These are phyloP conservation scores for Stentor roeselii DNA, from an alignment of 73 alveolate species.

Conservation along the genomic window DNA sequence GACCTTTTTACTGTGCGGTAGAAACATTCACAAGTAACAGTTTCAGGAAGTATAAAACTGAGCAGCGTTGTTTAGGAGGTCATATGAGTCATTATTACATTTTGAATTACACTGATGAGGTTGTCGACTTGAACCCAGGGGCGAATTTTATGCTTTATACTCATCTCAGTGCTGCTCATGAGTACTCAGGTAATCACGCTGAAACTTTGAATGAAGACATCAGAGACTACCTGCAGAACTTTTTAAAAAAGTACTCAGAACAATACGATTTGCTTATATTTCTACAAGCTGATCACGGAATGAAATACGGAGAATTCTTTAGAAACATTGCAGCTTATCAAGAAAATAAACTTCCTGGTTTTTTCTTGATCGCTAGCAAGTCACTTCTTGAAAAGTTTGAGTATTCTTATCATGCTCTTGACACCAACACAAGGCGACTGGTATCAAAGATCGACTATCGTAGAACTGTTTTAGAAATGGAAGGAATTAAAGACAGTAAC, in stretches of 20 bases:
- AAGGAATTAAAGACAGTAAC: neutral
- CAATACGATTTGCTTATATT: neutral
- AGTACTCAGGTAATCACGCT: conserved; percentile 13
- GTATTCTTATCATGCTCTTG: neutral
- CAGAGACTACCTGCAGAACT: neutral
- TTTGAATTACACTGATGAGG: neutral
- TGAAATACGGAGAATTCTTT: conserved; percentile 3
- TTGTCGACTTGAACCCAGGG: neutral
- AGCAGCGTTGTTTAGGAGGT: neutral
- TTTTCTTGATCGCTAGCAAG: neutral
- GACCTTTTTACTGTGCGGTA: conserved; percentile 22
- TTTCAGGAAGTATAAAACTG: neutral
- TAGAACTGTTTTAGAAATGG: neutral
- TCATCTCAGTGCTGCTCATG: conserved; percentile 22
- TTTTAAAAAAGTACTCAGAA: neutral
- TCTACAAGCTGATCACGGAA: conserved; percentile 14
- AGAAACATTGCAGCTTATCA: neutral
- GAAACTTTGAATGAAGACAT: conserved; percentile 7
- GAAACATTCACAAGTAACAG: neutral
- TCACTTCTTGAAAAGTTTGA: neutral
- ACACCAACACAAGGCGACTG: neutral
- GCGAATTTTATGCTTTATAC: neutral
- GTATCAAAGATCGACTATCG: conserved; percentile 9
- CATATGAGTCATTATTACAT: neutral
- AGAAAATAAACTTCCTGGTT: conserved; percentile 1